phyloP scores from a whole-genome alignment of 345 rosid species.

The Salix suchowensis region DNA sequence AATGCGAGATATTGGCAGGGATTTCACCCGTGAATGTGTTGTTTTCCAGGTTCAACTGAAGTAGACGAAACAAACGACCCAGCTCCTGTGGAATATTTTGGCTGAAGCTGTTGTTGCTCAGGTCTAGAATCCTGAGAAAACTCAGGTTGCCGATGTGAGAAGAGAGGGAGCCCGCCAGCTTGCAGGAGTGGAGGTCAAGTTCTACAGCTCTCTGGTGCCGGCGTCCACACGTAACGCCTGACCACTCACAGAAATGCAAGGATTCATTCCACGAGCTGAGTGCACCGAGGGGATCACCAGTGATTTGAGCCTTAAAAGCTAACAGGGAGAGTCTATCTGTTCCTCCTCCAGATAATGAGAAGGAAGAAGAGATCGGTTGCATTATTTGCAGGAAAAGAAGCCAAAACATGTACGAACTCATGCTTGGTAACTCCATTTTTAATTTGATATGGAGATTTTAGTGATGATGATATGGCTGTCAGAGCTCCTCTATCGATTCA shows the following conservation, averaged over 20 bases:
- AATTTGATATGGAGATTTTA: neutral
- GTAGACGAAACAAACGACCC: slow-evolving; percentile 26
- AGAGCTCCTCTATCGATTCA: neutral
- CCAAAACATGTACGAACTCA: neutral
- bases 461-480: neutral
- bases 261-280: slow-evolving; percentile 14
- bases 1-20: slow-evolving; percentile 6
- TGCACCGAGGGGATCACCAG: neutral
- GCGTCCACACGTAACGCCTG: neutral
- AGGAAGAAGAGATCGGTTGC: neutral
- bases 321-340: neutral
- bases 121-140: neutral
- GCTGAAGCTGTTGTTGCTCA: slow-evolving; percentile 19
- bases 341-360: neutral
- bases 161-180: neutral
- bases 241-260: slow-evolving; percentile 4
- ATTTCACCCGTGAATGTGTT: slow-evolving; percentile 29
- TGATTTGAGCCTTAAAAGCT: neutral
- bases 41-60: neutral
- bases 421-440: neutral
- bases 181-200: neutral
- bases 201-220: neutral
- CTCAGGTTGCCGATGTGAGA: neutral
- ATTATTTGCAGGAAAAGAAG: neutral
- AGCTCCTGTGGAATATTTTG: slow-evolving; percentile 19